Conservation (phyloP, 805 yeast species). For the Lipomyces kockii region DNA sequence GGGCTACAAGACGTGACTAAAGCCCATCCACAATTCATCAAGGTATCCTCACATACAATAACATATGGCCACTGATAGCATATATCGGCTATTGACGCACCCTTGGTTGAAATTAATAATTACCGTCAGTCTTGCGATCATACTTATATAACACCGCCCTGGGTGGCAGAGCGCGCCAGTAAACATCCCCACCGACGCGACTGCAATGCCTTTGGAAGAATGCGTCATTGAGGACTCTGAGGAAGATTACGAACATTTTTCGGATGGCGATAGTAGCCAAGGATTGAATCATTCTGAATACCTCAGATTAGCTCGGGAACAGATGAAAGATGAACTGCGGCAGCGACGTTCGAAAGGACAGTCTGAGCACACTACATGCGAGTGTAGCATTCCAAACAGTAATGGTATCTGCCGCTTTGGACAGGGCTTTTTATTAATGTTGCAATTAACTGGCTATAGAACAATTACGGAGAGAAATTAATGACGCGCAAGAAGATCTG, state of each 20-base stretch:
- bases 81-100: neutral
- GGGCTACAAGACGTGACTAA: no score
- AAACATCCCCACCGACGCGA: neutral
- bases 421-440: neutral
- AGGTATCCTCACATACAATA: neutral
- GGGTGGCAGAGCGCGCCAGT: neutral
- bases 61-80: neutral
- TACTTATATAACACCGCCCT: neutral
- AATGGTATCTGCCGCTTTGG: neutral
- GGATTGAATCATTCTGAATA: neutral
- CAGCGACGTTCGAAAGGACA: neutral
- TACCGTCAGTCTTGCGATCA: neutral
- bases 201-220: neutral
- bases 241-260: neutral
- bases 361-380: neutral
- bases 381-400: neutral
- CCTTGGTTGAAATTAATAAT: neutral
- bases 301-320: neutral
- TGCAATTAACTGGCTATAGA: neutral
- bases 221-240: conserved; percentile 2
- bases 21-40: neutral
- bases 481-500: conserved; percentile 8
- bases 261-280: neutral
- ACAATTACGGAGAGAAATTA: conserved; percentile 6
- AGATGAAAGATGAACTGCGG: neutral